Percentiles rank a stretch among this genome's conserved stretches.
phyloP scores from a whole-genome alignment of 148 eudicot genomes.

The Hydrangea macrophylla region DNA sequence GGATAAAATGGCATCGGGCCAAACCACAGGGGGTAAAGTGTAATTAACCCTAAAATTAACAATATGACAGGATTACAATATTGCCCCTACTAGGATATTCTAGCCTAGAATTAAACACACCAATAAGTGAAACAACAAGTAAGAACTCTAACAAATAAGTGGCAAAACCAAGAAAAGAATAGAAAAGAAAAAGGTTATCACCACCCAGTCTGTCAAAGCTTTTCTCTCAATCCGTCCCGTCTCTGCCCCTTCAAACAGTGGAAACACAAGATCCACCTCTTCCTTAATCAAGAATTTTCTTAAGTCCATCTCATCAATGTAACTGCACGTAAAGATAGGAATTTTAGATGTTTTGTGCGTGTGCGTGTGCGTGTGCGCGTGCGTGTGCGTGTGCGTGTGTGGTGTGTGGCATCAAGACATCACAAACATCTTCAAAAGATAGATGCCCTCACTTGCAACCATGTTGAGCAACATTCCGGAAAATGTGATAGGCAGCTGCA shows the following conservation, averaged over 20 bases:
- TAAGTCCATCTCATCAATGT: slow-evolving; percentile 58
- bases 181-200: slow-evolving; percentile 23
- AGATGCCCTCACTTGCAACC: slow-evolving; percentile 29
- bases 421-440: not conserved
- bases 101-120: not conserved
- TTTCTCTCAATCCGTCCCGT: slow-evolving; percentile 46
- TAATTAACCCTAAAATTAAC: too few relatives aligned
- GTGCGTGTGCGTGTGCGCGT: too few relatives aligned
- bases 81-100: too few relatives aligned
- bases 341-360: not conserved
- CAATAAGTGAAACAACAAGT: not conserved
- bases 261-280: slow-evolving; percentile 63
- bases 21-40: too few relatives aligned
- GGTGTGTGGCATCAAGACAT: not conserved
- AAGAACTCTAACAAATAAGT: not conserved
- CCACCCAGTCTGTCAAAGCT: slow-evolving; percentile 81
- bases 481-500: slow-evolving; percentile 69
- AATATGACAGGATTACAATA: too few relatives aligned
- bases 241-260: slow-evolving; percentile 55
- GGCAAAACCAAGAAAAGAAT: not conserved
- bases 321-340: slow-evolving; percentile 27
- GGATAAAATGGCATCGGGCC: too few relatives aligned
- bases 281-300: slow-evolving; percentile 67
- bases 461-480: slow-evolving; percentile 53
- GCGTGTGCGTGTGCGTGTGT: too few relatives aligned